phyloP scores from a whole-genome alignment of 176 grass and related monocot species.

The Alopecurus myosuroides region DNA sequence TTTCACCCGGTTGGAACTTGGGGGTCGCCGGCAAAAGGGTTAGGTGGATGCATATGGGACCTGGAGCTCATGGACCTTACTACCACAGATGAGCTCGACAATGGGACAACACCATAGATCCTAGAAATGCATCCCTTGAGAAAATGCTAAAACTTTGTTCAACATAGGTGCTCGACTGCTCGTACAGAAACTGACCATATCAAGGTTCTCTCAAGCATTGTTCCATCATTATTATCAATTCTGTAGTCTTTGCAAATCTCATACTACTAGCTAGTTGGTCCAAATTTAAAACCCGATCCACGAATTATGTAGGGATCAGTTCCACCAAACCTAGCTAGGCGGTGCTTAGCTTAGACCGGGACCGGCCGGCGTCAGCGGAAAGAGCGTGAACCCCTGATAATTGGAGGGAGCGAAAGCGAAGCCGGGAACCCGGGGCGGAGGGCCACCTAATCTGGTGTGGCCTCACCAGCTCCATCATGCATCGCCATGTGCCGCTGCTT shows the following conservation, averaged over 20 bases:
- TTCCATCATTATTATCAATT: too few species aligned
- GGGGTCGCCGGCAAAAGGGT: neutral
- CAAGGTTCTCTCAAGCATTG: neutral
- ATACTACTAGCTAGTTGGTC: neutral
- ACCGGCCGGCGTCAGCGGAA: neutral
- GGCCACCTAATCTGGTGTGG: conserved; percentile 36
- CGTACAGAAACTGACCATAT: neutral
- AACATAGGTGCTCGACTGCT: neutral
- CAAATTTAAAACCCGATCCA: neutral
- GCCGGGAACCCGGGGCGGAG: conserved; percentile 19
- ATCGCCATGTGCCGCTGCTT: conserved; percentile 27
- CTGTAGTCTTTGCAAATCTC: neutral
- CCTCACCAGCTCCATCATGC: conserved; percentile 32
- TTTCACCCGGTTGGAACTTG: neutral
- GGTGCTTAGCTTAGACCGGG: neutral
- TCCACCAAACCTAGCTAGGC: conserved; percentile 21
- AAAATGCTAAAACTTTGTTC: neutral
- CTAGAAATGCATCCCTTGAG: too few species aligned
- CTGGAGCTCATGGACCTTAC: too few species aligned
- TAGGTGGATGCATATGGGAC: neutral
- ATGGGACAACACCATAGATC: too few species aligned
- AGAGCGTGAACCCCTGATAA: conserved; percentile 29
- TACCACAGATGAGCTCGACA: too few species aligned
- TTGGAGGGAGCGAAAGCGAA: conserved; percentile 10
- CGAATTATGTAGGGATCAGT: neutral